Evolutionary conservation across 148 eudicot genomes (phyloP), one percentile per base, ranked within the genome.

Genomic region (Camellia lanceoleosa): DNA sequence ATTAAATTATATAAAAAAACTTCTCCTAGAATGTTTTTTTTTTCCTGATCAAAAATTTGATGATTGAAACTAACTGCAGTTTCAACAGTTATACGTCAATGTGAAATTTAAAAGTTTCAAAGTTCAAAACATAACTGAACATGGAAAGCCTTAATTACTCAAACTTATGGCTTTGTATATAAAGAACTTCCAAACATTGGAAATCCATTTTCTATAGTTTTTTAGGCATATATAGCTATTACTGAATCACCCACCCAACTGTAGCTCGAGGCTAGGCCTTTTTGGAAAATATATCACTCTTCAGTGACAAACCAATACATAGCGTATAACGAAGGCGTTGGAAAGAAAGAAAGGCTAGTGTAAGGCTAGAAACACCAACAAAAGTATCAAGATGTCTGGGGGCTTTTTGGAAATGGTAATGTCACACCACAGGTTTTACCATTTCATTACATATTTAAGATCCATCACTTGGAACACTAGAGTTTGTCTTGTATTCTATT

Each of bases 61-160:
- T n/a, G 69, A 62, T 61, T 46, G 67, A 61, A 62, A 75, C 42
- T 41, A 74, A 41, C 73, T 55, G n/a, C 15, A 58, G n/a, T 43
- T 65, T 41, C 13, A 67, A 42, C 42, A 41, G 47, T 8, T 41
- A 67, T 67, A 42, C 49, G 44, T 8, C 20, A 75, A 61, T 52
- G 11, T 61, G 18, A 61, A 43, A 75, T 60, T 10, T 41, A 13
- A 19, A 75, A 43, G 44, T 75, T 60, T 19, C 42, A 13, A 44
- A 75, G 68, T 61, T 19, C 19, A 73, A 73, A 73, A 54, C 62
- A 54, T 5, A 73, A 73, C 41, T 2, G 11, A 14, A 73, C 1
- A 14, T 6, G 20, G 19, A 73, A 73, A 73, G 56, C 11, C 20
- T 73, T 38, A 73, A 55, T 7, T 30, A 38, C 20, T 18, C 46